phyloP scores from a whole-genome alignment of 192 early-diverging fungal genomes.

The Geranomyces variabilis region DNA sequence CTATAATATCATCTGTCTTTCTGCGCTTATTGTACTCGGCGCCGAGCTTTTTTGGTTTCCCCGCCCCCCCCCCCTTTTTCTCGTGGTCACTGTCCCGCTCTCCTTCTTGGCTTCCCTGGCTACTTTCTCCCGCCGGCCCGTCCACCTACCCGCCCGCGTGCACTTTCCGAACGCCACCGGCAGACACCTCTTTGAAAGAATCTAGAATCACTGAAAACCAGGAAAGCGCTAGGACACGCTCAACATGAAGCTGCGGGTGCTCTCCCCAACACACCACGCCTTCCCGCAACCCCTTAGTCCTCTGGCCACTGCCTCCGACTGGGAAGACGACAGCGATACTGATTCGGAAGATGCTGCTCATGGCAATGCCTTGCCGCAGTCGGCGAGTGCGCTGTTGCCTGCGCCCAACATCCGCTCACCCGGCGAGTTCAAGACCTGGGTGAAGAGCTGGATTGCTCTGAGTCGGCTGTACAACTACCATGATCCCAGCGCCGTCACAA shows the following conservation, averaged over 20 bases:
- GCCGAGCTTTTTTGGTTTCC: too few species aligned
- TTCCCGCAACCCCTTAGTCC: background rate
- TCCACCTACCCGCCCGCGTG: too few species aligned
- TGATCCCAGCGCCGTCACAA: background rate
- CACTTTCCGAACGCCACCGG: too few species aligned
- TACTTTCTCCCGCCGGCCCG: too few species aligned
- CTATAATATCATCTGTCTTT: too few species aligned
- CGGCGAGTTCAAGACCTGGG: constrained; percentile 34
- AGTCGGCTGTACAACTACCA: constrained; percentile 29
- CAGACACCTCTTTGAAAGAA: too few species aligned
- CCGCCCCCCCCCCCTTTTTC: too few species aligned
- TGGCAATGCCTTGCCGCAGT: too few species aligned
- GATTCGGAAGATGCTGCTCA: background rate
- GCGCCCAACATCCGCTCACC: constrained; percentile 19
- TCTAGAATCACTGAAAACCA: too few species aligned
- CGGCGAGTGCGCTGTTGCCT: background rate
- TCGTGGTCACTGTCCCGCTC: too few species aligned
- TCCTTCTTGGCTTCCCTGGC: too few species aligned
- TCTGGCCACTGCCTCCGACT: background rate
- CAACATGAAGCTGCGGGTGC: constrained; percentile 1
- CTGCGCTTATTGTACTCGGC: too few species aligned
- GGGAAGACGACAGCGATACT: background rate
- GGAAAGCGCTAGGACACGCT: background rate
- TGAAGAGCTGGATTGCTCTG: constrained; percentile 32
- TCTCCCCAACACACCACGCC: background rate